These are phyloP conservation scores for Phytopythium mirpurense DNA, from an alignment of 352 stramenopile species.

Conservation along the genomic window DNA sequence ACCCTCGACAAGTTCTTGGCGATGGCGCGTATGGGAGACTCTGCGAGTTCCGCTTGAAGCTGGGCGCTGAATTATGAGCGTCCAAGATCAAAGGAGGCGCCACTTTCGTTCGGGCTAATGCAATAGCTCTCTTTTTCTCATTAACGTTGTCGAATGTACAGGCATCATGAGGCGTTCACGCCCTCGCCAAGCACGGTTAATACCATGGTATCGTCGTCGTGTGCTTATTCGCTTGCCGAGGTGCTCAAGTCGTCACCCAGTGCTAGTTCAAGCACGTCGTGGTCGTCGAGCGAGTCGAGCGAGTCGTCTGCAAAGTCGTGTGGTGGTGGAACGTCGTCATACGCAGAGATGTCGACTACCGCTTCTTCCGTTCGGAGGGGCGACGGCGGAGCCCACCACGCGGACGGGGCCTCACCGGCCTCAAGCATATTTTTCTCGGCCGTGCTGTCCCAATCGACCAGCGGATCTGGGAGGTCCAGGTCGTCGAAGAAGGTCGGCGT, in stretches of 20 bases:
- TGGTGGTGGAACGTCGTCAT: conserved; percentile 30
- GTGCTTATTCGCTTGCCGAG: conserved; percentile 15
- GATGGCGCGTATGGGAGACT: conserved; percentile 38
- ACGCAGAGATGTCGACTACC: conserved; percentile 6
- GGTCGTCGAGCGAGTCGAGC: conserved; percentile 9
- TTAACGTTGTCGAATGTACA: conserved; percentile 4
- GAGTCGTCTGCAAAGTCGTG: conserved; percentile 25
- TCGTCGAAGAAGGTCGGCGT: conserved; percentile 51
- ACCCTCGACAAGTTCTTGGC: conserved; percentile 43
- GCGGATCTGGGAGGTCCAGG: conserved; percentile 17
- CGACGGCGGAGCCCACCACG: conserved; percentile 43
- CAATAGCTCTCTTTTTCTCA: conserved; percentile 7
- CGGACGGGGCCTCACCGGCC: conserved; percentile 28
- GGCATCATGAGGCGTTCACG: neutral
- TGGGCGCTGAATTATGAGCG: neutral
- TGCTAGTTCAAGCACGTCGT: conserved; percentile 16
- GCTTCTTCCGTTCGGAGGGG: conserved; percentile 9
- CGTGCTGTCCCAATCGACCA: conserved; percentile 28
- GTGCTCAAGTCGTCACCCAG: conserved; percentile 48
- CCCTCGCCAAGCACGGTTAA: neutral
- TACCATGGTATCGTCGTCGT: neutral
- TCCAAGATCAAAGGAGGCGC: neutral
- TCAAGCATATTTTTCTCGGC: conserved; percentile 36
- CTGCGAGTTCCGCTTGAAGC: neutral
- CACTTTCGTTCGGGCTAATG: conserved; percentile 7